Evolutionary conservation across 2,329 filamentous ascomycete species (phyloP).

Genomic region (Colletotrichum tanaceti): DNA sequence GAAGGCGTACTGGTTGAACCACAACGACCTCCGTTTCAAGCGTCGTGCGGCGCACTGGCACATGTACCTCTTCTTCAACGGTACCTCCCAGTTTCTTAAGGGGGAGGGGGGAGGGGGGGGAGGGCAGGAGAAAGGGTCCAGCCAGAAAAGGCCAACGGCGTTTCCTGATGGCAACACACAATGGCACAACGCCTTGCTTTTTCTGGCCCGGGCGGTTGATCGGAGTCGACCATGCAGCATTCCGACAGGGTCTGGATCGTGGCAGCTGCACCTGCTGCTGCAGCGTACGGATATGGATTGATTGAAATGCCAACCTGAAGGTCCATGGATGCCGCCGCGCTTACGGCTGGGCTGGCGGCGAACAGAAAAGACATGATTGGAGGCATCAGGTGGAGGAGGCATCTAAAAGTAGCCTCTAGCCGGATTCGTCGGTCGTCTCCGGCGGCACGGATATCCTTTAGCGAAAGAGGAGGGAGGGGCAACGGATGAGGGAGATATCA

Average conservation of each 20-base stretch:
- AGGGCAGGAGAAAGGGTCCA: constrained; percentile 28
- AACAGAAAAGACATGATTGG: not conserved
- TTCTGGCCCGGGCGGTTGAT: not conserved
- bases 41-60: not conserved
- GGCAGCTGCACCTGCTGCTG: not conserved
- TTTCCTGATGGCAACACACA: not conserved
- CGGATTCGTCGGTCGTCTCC: constrained; percentile 7
- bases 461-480: constrained; percentile 2
- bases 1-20: constrained; percentile 6
- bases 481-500: not conserved
- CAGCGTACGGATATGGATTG: not conserved
- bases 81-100: constrained; percentile 5
- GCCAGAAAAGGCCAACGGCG: constrained; percentile 5
- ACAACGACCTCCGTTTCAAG: not conserved
- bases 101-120: too few relatives aligned
- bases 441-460: not conserved
- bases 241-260: constrained; percentile 24
- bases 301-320: too few relatives aligned
- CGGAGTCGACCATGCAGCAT: constrained; percentile 1
- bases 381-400: not conserved
- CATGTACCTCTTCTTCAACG: constrained; percentile 24
- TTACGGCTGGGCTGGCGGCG: not conserved
- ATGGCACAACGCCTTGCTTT: not conserved
- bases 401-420: not conserved
- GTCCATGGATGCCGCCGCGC: too few relatives aligned